Base-by-base conservation (phyloP, 73 alveolate species). In the Blepharisma stoltei region DNA sequence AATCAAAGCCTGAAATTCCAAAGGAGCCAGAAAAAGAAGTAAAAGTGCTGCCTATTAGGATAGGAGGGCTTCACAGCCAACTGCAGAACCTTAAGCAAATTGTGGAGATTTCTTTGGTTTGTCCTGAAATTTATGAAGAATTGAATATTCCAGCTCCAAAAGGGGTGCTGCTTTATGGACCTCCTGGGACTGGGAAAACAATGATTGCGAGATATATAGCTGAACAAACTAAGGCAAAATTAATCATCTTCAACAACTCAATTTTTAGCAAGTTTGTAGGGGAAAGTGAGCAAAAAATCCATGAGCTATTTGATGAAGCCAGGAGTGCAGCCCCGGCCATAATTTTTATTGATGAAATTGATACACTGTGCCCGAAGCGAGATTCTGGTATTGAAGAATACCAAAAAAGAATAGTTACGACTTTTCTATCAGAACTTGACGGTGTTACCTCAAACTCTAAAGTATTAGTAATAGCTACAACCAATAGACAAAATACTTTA, bases 161-260 rank as follows among this genome's bases (percentile, higher is more conserved):
- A 0, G 99, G 99, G 6, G 98, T 95, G n/a, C 86, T 95, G 60
- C 81, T 95, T 70, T 93, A 92, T 83, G 99, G 99, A 5, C 98
- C 99, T 18, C 98, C 98, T 0, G 99, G 99, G 6, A 93, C 98
- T 83, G 99, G 99, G 14, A 95, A 95, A 68, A 95, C 99, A 0
- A 82, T 95, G 47, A 91, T 95, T 50, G 98, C 98, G 11, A 95
- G 94, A 73, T 97, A 98, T 23, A 98, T 95, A 6, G 96, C 98
- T 38, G 94, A 94, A 85, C 98, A 94, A 70, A 88, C 96, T 67
- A 93, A 93, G 71, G 98, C 98, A 7, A 95, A 95, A 78, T 93
- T 95, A 60, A 93, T 95, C 25, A 88, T 97, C 14, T 92, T 95
- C 70, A 93, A 93, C 85, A 97, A 98, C 7, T 97, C 98, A 77